Percentiles rank a stretch among this genome's conserved stretches.
These are phyloP conservation scores for Syzygium jambos DNA, from an alignment of 345 rosid genomes.

Conservation along the genomic window DNA sequence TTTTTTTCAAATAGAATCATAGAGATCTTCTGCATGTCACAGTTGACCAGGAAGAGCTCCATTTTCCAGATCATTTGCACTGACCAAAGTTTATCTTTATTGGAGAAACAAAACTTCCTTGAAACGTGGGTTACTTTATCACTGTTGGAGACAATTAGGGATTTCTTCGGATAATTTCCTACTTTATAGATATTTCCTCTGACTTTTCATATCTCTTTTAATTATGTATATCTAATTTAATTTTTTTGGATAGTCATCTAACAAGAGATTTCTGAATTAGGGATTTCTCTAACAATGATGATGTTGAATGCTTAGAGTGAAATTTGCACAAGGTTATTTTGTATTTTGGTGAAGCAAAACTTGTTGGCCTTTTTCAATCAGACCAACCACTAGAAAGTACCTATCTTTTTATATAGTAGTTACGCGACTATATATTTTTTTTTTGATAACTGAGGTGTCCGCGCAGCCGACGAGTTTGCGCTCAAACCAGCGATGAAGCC, in stretches of 20 bases:
- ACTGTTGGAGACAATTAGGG: no score
- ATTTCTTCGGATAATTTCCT: no score
- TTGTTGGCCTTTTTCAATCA: background rate
- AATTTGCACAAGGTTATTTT: background rate
- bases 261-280: no score
- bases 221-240: no score
- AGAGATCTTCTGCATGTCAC: background rate
- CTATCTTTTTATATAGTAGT: background rate
- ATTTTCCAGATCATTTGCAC: background rate
- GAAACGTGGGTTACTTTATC: background rate
- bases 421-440: background rate
- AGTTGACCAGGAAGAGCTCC: background rate
- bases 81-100: background rate
- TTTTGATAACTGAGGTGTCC: no score
- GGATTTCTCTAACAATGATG: background rate
- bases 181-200: no score
- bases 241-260: no score
- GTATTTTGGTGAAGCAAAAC: background rate
- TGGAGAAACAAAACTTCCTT: background rate
- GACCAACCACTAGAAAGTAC: background rate
- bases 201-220: no score
- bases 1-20: background rate
- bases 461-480: no score
- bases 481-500: no score
- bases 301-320: background rate